Evolutionary conservation across 2,329 filamentous ascomycete genomes (phyloP).

Genomic region (Calonectria fujianensis): DNA sequence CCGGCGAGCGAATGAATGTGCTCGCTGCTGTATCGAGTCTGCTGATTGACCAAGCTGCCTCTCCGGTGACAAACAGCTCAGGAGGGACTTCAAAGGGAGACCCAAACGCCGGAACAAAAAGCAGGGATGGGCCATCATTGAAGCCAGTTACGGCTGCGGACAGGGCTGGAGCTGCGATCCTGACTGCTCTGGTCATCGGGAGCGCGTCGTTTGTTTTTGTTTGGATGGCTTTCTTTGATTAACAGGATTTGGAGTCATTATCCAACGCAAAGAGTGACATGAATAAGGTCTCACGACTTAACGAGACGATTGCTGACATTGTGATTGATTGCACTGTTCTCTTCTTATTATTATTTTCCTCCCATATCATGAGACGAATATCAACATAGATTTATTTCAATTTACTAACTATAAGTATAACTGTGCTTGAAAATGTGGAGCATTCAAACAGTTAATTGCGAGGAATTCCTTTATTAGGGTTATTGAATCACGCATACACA

Average conservation of each 20-base stretch:
- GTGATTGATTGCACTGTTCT: no score
- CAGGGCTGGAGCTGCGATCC: constrained; percentile 68
- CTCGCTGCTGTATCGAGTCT: constrained; percentile 72
- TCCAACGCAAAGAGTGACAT: neutral
- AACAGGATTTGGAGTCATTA: constrained; percentile 33
- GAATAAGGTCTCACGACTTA: neutral
- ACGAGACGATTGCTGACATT: neutral
- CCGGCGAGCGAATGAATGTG: constrained; percentile 76
- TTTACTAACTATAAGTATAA: no score
- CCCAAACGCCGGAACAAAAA: constrained; percentile 61
- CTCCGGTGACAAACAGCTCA: constrained; percentile 66
- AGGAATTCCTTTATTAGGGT: no score
- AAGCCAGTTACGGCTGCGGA: constrained; percentile 65
- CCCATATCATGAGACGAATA: no score
- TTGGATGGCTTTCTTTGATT: constrained; percentile 69
- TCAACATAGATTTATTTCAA: no score
- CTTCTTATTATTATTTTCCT: no score
- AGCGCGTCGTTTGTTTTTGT: constrained; percentile 66
- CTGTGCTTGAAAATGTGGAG: no score
- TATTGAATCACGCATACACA: no score
- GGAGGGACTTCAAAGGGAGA: constrained; percentile 71
- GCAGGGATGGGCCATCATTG: constrained; percentile 56
- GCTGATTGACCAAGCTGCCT: constrained; percentile 64
- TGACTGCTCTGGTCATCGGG: constrained; percentile 67
- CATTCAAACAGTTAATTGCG: no score